Conservation (phyloP, 78 protist species). For the Dictyostelium capitatum region DNA sequence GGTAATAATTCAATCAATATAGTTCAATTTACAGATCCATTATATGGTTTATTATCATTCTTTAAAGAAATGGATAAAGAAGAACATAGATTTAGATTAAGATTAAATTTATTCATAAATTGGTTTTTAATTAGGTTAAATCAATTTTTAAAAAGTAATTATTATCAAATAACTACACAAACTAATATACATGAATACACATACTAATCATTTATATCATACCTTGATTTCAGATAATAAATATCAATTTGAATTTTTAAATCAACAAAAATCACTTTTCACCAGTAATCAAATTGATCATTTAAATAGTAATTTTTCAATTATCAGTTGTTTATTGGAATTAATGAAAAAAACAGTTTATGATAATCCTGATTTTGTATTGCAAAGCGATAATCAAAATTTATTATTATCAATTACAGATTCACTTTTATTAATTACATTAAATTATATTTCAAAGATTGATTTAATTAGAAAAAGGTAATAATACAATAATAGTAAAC, state of each 20-base stretch:
- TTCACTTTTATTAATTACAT: background rate
- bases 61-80: background rate
- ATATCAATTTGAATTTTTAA: background rate
- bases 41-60: background rate
- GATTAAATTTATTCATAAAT: background rate
- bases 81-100: background rate
- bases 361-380: background rate
- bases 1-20: background rate
- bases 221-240: background rate
- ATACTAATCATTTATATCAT: background rate
- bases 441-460: background rate
- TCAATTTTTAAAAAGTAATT: background rate
- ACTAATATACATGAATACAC: background rate
- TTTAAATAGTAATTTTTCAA: background rate
- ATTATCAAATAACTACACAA: too few relatives aligned
- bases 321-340: background rate
- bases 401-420: background rate
- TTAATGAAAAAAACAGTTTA: background rate
- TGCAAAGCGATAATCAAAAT: background rate
- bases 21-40: background rate
- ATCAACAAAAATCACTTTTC: background rate
- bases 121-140: background rate
- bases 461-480: conserved; percentile 1
- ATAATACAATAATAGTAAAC: too few relatives aligned
- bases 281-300: background rate